Evolutionary conservation across 306 rosid species (phyloP), one percentile per base, ranked within the genome.

Genomic region (Dryas alaskensis): DNA sequence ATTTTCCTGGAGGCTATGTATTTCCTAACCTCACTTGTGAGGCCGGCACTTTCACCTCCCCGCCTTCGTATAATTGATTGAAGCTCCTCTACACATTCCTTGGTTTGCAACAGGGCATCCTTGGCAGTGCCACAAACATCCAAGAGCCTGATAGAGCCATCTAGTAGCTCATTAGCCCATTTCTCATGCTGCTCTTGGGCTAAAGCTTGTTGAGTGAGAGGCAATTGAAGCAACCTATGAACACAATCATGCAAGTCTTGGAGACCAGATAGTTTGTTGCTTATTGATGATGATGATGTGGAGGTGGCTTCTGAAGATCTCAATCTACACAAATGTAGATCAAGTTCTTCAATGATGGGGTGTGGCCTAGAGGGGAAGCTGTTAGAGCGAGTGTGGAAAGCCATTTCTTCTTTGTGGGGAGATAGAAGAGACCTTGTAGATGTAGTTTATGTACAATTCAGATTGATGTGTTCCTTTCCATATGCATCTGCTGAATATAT

Each of bases 301-400:
- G 83, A 59, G n/a, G 84, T 10, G 5, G 63, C 57, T 19, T 71
- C 78, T 3, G 60, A 79, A 12, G 73, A 67, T 8, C 81, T 58
- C 67, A 81, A 68, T 57, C 69, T 69, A 25, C 83, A 68, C 59
- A 81, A 51, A 39, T 50, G 73, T 76, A 78, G 70, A 0, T 81
- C 70, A 40, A 77, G 66, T 48, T 75, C 72, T 39, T 55, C 53
- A 59, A 81, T 9, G 45, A 73, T 44, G 3, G 86, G 86, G 73
- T 85, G 80, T 45, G 85, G 80, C 73, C 79, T 79, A 10, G 85
- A 70, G 5, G 86, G 86, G 10, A 81, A 75, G 76, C 82, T 81
- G 76, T 78, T 76, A 14, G 86, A 78, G 16, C 86, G 84, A 46
- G 65, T 39, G 39, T 85, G 84, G 65, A 60, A 43, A 64, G 82